Conservation (phyloP, 2,329 filamentous ascomycete species). For the Trichophyton simii region DNA sequence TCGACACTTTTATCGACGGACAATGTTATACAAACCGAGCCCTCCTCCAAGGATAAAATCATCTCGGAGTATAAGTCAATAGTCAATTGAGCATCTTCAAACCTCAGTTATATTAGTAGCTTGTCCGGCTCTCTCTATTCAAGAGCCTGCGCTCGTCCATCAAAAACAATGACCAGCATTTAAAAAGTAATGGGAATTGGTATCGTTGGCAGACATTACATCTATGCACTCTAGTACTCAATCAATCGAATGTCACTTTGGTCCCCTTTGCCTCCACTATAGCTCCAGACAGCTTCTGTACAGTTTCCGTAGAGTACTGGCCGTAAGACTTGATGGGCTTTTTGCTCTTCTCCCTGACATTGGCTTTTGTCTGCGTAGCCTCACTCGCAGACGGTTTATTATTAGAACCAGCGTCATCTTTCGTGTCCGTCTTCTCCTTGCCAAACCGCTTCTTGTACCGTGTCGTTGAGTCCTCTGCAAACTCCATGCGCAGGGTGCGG, state of each 20-base stretch:
- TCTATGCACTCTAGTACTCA: no score
- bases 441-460: constrained; percentile 91
- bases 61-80: no score
- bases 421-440: constrained; percentile 42
- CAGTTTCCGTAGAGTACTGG: constrained; percentile 38
- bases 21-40: no score
- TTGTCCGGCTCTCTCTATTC: no score
- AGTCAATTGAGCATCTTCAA: no score
- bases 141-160: no score
- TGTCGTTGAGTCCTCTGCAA: constrained; percentile 78
- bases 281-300: constrained; percentile 58
- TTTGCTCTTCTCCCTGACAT: constrained; percentile 26
- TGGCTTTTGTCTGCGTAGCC: constrained; percentile 16
- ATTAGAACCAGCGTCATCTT: neutral
- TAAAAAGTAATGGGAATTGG: no score
- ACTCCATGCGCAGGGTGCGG: constrained; percentile 73
- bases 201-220: no score
- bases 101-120: no score
- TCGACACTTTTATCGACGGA: no score
- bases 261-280: constrained; percentile 68
- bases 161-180: no score
- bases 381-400: constrained; percentile 3
- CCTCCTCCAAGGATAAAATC: no score
- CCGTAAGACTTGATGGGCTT: constrained; percentile 27
- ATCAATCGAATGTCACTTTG: constrained; percentile 68